Percentiles rank a stretch among this genome's conserved stretches.
Conservation (phyloP, 78 protist genomes). For the Cavenderia fasciculata region DNA sequence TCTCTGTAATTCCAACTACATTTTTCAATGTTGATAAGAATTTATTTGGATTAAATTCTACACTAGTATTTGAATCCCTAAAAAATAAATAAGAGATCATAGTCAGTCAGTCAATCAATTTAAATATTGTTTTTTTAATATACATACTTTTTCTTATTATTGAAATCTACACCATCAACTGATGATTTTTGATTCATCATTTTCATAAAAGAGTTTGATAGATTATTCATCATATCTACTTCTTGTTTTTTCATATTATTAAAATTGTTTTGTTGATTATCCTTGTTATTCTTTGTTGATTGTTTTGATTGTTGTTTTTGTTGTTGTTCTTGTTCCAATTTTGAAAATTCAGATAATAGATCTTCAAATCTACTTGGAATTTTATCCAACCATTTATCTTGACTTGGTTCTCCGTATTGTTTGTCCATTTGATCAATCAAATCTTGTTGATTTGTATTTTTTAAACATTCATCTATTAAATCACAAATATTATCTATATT, state of each 20-base stretch:
- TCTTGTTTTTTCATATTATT: not conserved
- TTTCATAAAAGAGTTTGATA: constrained; percentile 19
- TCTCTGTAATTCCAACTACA: not conserved
- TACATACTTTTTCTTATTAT: not conserved
- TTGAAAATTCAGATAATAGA: constrained; percentile 39
- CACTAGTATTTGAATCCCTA: not conserved
- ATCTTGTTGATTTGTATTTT: not conserved
- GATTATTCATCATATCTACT: not conserved
- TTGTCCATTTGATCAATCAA: not conserved
- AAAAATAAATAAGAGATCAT: no score
- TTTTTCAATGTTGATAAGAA: constrained; percentile 10
- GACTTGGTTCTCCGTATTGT: not conserved
- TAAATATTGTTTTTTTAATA: not conserved
- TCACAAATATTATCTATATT: not conserved
- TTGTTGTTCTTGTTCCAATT: not conserved
- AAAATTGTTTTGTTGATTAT: not conserved
- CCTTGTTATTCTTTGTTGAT: not conserved
- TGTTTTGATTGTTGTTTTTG: constrained; percentile 14
- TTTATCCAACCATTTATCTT: constrained; percentile 53
- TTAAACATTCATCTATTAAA: constrained; percentile 25
- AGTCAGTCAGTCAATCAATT: no score
- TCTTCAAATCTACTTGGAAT: constrained; percentile 48
- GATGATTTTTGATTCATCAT: constrained; percentile 31
- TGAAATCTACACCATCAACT: constrained; percentile 49
- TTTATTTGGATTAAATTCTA: constrained; percentile 32